Percentiles rank a stretch among this genome's conserved stretches.
Evolutionary conservation across 192 early-diverging fungal genomes (phyloP).

Genomic region (Backusella psychrophila): DNA sequence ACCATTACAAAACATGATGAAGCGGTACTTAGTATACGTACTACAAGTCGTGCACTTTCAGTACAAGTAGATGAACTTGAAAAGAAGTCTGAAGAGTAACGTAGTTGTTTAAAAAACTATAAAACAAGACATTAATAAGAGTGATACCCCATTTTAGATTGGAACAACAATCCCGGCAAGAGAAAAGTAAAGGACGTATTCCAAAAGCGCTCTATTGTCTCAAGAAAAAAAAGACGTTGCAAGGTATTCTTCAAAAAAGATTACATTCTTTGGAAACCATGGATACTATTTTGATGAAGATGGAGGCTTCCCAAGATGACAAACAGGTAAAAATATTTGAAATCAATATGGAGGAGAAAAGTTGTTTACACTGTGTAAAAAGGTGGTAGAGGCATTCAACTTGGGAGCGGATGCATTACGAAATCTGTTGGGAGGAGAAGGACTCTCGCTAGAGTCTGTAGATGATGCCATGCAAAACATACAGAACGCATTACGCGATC

Average conservation of each 20-base stretch:
- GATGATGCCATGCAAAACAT: constrained; percentile 60
- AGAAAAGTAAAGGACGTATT: constrained; percentile 28
- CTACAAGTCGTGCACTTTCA: constrained; percentile 47
- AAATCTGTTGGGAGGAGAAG: constrained; percentile 38
- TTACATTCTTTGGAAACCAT: constrained; percentile 58
- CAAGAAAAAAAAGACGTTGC: constrained; percentile 50
- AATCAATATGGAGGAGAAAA: background rate
- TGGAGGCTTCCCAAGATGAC: constrained; percentile 61
- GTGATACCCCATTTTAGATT: background rate
- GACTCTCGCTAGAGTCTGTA: constrained; percentile 49
- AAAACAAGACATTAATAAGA: background rate
- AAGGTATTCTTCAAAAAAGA: constrained; percentile 54
- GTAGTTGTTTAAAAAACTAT: background rate
- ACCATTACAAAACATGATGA: constrained; percentile 55
- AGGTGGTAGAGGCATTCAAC: constrained; percentile 60
- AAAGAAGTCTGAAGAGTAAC: constrained; percentile 48
- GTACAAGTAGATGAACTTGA: constrained; percentile 60
- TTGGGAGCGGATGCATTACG: constrained; percentile 56
- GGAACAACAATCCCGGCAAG: constrained; percentile 11
- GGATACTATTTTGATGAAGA: constrained; percentile 58
- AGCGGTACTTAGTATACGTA: constrained; percentile 55
- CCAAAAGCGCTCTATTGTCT: constrained; percentile 54
- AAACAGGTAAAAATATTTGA: constrained; percentile 39
- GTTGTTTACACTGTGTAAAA: background rate
- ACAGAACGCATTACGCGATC: constrained; percentile 58